Evolutionary conservation across 306 rosid species (phyloP).

Genomic region (Sindora glabra): DNA sequence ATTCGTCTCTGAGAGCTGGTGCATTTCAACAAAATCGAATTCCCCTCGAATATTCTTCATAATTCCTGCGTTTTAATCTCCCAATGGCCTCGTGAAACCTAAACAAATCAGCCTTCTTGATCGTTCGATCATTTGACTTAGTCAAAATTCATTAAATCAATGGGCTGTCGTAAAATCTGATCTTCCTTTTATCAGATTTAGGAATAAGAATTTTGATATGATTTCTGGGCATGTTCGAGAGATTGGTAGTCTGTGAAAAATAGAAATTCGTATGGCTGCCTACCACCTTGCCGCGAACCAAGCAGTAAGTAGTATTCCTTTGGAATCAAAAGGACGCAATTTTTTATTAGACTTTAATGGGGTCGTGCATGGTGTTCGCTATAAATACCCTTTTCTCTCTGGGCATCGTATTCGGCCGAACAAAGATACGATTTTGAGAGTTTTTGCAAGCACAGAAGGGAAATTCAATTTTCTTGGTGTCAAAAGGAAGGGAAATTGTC

Average conservation of each 20-base stretch:
- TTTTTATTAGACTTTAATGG: neutral
- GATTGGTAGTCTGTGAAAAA: no score
- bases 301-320: slow-evolving; percentile 38
- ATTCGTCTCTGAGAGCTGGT: slow-evolving; percentile 4
- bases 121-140: slow-evolving; percentile 5
- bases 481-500: neutral
- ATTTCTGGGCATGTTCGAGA: neutral
- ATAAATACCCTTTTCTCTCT: slow-evolving; percentile 25
- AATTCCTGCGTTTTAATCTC: slow-evolving; percentile 30
- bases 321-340: slow-evolving; percentile 16
- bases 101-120: neutral
- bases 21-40: slow-evolving; percentile 17
- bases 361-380: neutral
- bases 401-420: neutral
- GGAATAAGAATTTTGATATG: neutral
- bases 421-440: neutral
- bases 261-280: neutral
- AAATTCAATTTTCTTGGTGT: neutral
- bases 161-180: neutral
- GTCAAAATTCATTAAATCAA: neutral
- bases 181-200: neutral
- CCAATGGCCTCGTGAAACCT: no score
- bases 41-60: slow-evolving; percentile 37
- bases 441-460: no score
- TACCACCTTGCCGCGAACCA: neutral